Evolutionary conservation across 2,329 filamentous ascomycete genomes (phyloP).

Genomic region (Balansia obtecta): DNA sequence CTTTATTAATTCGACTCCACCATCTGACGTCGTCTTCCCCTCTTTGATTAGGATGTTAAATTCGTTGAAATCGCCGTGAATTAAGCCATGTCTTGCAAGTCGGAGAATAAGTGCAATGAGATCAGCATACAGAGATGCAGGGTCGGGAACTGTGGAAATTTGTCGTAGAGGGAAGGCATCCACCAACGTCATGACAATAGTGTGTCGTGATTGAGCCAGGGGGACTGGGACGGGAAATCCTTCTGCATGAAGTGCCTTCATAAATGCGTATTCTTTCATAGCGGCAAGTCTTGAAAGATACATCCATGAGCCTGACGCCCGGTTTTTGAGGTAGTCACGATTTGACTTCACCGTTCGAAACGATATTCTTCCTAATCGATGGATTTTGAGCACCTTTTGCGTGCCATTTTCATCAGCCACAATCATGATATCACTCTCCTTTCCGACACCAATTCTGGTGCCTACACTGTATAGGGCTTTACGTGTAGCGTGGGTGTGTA

Average conservation of each 20-base stretch:
- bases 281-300: conserved; percentile 89
- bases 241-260: conserved; percentile 72
- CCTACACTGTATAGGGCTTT: conserved; percentile 83
- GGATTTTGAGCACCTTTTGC: conserved; percentile 86
- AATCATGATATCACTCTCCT: conserved; percentile 94
- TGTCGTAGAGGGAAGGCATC: conserved; percentile 88
- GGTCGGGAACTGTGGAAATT: conserved; percentile 71
- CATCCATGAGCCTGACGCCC: conserved; percentile 82
- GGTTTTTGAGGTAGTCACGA: conserved; percentile 83
- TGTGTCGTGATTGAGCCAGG: conserved; percentile 81
- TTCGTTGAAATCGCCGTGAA: conserved; percentile 98
- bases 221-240: conserved; percentile 86
- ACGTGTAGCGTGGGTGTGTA: conserved; percentile 75
- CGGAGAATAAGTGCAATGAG: conserved; percentile 76
- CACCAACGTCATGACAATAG: conserved; percentile 88
- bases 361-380: conserved; percentile 86
- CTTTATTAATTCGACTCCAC: conserved; percentile 29
- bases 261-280: conserved; percentile 89
- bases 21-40: conserved; percentile 30
- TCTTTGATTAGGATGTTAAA: conserved; percentile 97
- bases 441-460: conserved; percentile 88
- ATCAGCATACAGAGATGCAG: conserved; percentile 79
- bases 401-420: conserved; percentile 68
- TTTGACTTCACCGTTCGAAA: conserved; percentile 95
- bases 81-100: conserved; percentile 75